Evolutionary conservation across 2,329 filamentous ascomycete species (phyloP), one percentile per base, ranked within the genome.

Genomic region (Microdochium nivale): DNA sequence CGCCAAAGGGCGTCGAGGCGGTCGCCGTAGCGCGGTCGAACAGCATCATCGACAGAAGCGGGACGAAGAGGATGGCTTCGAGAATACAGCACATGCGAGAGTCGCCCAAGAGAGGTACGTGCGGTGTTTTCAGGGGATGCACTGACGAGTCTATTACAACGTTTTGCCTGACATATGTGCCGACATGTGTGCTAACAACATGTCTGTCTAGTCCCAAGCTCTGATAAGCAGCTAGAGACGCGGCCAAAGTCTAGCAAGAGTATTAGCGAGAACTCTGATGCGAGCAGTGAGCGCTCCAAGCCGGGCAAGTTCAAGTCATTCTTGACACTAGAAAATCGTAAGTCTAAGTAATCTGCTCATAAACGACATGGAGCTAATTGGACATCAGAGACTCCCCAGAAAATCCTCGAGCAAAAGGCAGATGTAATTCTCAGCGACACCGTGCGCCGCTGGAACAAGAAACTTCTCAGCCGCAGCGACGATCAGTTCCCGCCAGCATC

Each of bases 21-120:
- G 74, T 77, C 2, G 62, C 68, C 1, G 53, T 76, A 24, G 72
- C 71, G 13, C 67, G 73, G 44, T 66, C 69, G 3, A 65, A 66
- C 14, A 76, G 71, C 43, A 56, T 76, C 21, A 59, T 76, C 21
- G 67, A 72, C 52, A 61, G 73, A 32, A 67, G 63, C 47, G 53
- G 56, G 10, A 21, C 40, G 19, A 44, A 23, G 16, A 44, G 19
- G 40, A 44, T 44, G 10, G 40, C 40, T 11, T 16, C 40, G n/a
- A 44, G 40, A 19, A 44, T 44, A 13, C 14, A 16, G 21, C 21
- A 44, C 5, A 7, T 44, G 14, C 21, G 19, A 23, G 40, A 16
- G 21, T 23, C n/a, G n/a, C 40, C 40, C 3, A 24, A 21, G n/a
- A 24, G 9, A 44, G 40, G 40, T 44, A 44, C 13, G 40, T 23